A percentile compares a stretch with the other conserved stretches of the same genome.
phyloP scores from a whole-genome alignment of 2,329 filamentous ascomycete genomes.

The Eutypa lata region DNA sequence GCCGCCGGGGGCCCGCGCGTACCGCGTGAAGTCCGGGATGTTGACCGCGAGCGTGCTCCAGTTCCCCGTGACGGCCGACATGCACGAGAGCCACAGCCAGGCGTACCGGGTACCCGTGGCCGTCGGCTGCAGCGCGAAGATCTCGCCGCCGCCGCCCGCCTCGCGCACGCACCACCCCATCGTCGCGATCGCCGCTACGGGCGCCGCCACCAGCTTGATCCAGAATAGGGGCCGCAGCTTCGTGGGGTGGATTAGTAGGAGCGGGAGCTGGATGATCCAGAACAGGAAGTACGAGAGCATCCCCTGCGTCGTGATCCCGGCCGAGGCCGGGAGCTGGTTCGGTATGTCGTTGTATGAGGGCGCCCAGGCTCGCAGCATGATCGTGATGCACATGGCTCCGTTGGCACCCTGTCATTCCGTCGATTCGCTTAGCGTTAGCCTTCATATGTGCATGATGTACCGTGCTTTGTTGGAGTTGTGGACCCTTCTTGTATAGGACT shows the following conservation, averaged over 20 bases:
- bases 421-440: no score
- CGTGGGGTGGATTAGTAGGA: constrained; percentile 29
- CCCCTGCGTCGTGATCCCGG: constrained; percentile 53
- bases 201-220: constrained; percentile 47
- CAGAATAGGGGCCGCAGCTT: constrained; percentile 44
- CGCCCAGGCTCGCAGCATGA: constrained; percentile 47
- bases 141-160: constrained; percentile 46
- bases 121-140: constrained; percentile 30
- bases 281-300: constrained; percentile 50
- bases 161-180: constrained; percentile 61
- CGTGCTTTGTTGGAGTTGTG: no score
- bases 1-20: constrained; percentile 32
- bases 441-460: no score
- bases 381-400: constrained; percentile 48
- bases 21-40: constrained; percentile 53
- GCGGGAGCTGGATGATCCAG: constrained; percentile 38
- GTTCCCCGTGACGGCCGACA: constrained; percentile 41
- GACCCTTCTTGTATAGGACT: no score
- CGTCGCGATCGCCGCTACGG: constrained; percentile 58
- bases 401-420: constrained; percentile 51
- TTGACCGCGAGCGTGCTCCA: constrained; percentile 44
- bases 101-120: constrained; percentile 44
- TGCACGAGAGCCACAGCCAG: constrained; percentile 47
- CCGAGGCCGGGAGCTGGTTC: constrained; percentile 46
- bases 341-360: constrained; percentile 51